Evolutionary conservation across 768 basidiomycete genomes (phyloP), one percentile per base, ranked within the genome.

Genomic region (Hortiboletus campestris): DNA sequence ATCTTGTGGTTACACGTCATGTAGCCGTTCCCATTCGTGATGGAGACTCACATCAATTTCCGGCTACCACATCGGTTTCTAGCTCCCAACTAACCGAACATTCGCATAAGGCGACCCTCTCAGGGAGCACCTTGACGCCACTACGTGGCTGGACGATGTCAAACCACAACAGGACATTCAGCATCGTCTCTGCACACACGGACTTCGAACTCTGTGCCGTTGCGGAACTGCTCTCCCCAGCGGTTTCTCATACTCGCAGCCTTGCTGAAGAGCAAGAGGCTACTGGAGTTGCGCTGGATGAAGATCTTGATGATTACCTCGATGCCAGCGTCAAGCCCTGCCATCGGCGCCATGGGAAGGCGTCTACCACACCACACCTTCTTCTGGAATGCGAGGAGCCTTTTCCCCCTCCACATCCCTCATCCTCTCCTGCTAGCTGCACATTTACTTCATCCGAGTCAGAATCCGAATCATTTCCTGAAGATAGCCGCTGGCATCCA

Each of bases 171-270:
- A 75, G 79, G 53, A 57, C 72, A 29, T 64, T 64, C 46, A 83
- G 80, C 58, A 60, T 73, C 20, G 73, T 82, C 32, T 83, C 82
- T 4, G 66, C 76, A 8, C 69, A 73, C 13, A 80, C 81, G 11
- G 82, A 83, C 46, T 62, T 69, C 31, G 82, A 84, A 55, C 73
- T 84, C 14, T 65, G 74, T n/a, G 79, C 76, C n/a, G 67, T 83
- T 45, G 76, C 78, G 2, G 81, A 81, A 29, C 66, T 81, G 40
- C 71, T 84, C 53, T 72, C 76, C 12, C 71, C 74, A 1, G 58
- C 68, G 31, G 59, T 74, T 20, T 65, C 63, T 16, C 66, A 71
- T 25, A 34, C 55, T 16, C 46, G 40, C 9, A 67, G 63, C 42
- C 42, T 51, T 29, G 64, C 65, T 10, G 66, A 67, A 51, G 67